Conservation (phyloP, 2,329 filamentous ascomycete species). For the Hysterium pulicare region DNA sequence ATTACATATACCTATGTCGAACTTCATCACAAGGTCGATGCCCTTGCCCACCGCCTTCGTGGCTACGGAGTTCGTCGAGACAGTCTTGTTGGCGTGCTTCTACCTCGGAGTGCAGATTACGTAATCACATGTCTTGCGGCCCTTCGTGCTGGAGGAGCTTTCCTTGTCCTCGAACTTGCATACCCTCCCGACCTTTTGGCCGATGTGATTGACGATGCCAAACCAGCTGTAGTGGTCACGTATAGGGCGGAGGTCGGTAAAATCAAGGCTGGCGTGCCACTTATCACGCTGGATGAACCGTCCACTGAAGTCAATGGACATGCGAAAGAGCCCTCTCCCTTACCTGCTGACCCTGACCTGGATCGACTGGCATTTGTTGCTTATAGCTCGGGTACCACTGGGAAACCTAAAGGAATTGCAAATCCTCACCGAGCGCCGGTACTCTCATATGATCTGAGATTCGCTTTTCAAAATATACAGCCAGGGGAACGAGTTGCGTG, state of each 20-base stretch:
- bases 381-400: constrained; percentile 75
- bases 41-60: constrained; percentile 63
- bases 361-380: constrained; percentile 76
- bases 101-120: constrained; percentile 73
- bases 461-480: constrained; percentile 64
- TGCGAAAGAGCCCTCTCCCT: constrained; percentile 45
- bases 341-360: constrained; percentile 64
- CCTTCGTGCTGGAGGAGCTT: constrained; percentile 75
- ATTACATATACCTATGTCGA: constrained; percentile 68
- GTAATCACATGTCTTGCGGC: constrained; percentile 75
- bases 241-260: constrained; percentile 61
- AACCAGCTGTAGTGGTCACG: constrained; percentile 68
- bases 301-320: constrained; percentile 31
- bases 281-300: constrained; percentile 62
- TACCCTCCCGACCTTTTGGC: constrained; percentile 71
- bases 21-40: constrained; percentile 64
- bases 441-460: constrained; percentile 70
- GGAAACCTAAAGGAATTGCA: constrained; percentile 76
- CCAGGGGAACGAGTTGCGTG: constrained; percentile 78
- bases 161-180: constrained; percentile 74
- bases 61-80: constrained; percentile 68
- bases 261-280: constrained; percentile 60
- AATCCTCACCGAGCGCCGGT: constrained; percentile 74
- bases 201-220: constrained; percentile 74
- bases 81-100: constrained; percentile 69